Evolutionary conservation across 2,329 filamentous ascomycete species (phyloP).

Genomic region (Pseudogymnoascus sp.): DNA sequence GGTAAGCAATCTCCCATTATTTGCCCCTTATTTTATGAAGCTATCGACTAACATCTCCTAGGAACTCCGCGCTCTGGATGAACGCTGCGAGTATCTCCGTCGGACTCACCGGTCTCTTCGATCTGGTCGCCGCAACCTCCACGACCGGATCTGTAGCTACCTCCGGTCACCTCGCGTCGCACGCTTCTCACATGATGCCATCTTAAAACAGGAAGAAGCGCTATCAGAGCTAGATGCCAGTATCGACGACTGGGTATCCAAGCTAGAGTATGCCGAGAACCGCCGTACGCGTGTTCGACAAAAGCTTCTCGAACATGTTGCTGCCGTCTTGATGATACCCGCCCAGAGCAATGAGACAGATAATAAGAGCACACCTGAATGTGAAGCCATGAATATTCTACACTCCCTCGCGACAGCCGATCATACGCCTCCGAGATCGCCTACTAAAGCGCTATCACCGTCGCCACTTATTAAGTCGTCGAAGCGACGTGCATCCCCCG

Average conservation of each 20-base stretch:
- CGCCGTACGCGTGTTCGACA: slow-evolving; percentile 65
- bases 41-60: slow-evolving; percentile 23
- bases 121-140: slow-evolving; percentile 66
- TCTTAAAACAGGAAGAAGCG: slow-evolving; percentile 73
- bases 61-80: slow-evolving; percentile 69
- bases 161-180: slow-evolving; percentile 61
- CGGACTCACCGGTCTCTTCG: slow-evolving; percentile 68
- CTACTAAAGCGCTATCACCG: slow-evolving; percentile 34
- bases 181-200: slow-evolving; percentile 64
- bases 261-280: slow-evolving; percentile 75
- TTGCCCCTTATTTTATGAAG: not conserved
- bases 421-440: slow-evolving; percentile 46
- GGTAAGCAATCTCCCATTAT: slow-evolving; percentile 30
- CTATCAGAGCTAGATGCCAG: slow-evolving; percentile 66
- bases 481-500: not conserved
- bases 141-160: slow-evolving; percentile 68
- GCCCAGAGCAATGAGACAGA: slow-evolving; percentile 22
- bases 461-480: slow-evolving; percentile 19
- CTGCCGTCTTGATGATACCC: slow-evolving; percentile 54
- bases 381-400: not conserved
- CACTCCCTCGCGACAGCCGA: slow-evolving; percentile 21
- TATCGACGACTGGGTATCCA: slow-evolving; percentile 73
- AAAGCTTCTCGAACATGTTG: slow-evolving; percentile 74
- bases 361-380: slow-evolving; percentile 38
- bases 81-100: slow-evolving; percentile 68